Evolutionary conservation across 2,329 filamentous ascomycete genomes (phyloP), one percentile per base, ranked within the genome.

Genomic region (Phaeosphaeria sp.): DNA sequence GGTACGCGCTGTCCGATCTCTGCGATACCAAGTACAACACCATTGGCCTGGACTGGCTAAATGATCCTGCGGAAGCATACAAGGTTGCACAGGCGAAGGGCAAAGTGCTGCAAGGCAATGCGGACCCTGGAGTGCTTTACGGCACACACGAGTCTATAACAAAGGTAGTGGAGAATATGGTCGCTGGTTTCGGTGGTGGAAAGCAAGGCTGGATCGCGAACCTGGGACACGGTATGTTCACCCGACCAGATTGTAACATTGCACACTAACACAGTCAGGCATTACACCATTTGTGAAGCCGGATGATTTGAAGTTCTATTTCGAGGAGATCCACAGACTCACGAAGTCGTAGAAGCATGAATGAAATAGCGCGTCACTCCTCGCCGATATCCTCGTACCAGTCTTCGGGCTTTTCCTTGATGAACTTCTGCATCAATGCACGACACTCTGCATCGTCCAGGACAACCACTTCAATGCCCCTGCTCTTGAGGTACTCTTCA

Each of bases 151-250:
- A 89, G 62, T 87, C 89, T 46, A 98, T 99, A 65, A 95, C 92
- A 3, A 82, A 85, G 64, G 90, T 89, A 0, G 93, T 97, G 7
- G 85, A 94, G 78, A 83, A 89, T 47, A 97, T 97, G 90, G 92
- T 96, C 1, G 81, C 88, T 60, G 94, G 94, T 0, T 99, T 98
- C 73, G 84, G 85, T 59, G 88, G 89, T 61, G 90, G 90, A 54
- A 94, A 93, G 79, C 88, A 93, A 77, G 92, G 94, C 42, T 99
- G 95, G 94, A 98, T 99, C 68, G 92, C 91, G 48, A 99, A 99
- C 76, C 84, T 99, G 61, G 95, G 95, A 9, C 95, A 99, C 75
- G 95, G 95, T 91, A 85, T 72, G 87, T 59, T 78, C 17, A 36
- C 33, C 30, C 23, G 15, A 30, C 25, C 30, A 11, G 9, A 33